A percentile compares a stretch with the other conserved stretches of the same genome.
Conservation (phyloP, 495 filamentous ascomycete species). For the Penicillium ucsense region DNA sequence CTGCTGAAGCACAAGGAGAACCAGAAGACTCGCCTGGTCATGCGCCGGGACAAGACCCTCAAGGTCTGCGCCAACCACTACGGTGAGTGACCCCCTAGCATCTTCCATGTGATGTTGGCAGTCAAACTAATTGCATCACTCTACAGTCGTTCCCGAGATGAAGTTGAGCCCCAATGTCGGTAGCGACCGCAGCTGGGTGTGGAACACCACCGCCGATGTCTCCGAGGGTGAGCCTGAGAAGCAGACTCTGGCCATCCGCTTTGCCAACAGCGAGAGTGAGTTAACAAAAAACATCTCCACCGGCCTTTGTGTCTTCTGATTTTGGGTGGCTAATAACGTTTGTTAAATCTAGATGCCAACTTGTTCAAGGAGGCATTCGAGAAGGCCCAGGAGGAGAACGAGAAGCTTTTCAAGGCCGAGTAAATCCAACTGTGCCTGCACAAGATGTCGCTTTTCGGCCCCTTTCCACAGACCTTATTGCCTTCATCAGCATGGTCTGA, state of each 20-base stretch:
- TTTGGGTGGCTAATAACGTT: conserved; percentile 1
- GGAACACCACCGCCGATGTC: conserved; percentile 96
- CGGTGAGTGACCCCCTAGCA: conserved; percentile 47
- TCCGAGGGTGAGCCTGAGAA: conserved; percentile 97
- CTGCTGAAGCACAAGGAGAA: conserved; percentile 98
- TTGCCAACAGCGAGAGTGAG: conserved; percentile 96
- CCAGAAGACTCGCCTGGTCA: conserved; percentile 93
- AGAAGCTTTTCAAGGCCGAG: conserved; percentile 58
- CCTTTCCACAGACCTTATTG: background rate
- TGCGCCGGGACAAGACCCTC: conserved; percentile 98
- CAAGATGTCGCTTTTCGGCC: background rate
- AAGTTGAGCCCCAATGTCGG: conserved; percentile 96
- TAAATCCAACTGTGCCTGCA: conserved; percentile 8
- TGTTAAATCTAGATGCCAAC: conserved; percentile 67
- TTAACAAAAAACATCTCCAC: conserved; percentile 1
- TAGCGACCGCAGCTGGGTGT: conserved; percentile 97
- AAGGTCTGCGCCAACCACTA: conserved; percentile 99
- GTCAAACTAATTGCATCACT: background rate
- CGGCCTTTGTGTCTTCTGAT: background rate
- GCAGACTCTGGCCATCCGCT: conserved; percentile 90
- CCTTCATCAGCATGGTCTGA: conserved; percentile 5
- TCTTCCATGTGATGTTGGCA: background rate
- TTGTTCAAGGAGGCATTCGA: conserved; percentile 96
- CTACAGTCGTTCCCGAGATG: conserved; percentile 91
- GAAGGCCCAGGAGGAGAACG: conserved; percentile 96